Base-by-base conservation (phyloP, 805 yeast genomes). In the Myxozyma sirexii region DNA sequence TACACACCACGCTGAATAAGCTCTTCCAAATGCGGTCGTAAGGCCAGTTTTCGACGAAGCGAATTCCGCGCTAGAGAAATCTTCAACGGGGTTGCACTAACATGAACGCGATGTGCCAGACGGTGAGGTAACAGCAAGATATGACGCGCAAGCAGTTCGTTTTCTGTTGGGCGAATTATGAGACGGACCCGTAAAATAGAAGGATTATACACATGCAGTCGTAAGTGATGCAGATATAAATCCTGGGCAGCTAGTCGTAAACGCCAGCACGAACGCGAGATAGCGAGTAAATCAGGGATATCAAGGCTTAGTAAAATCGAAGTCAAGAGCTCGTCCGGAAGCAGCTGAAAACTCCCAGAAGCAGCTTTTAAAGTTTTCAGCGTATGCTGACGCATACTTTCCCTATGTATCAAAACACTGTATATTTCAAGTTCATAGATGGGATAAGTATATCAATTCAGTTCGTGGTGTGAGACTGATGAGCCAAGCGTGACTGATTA, bases 321-420 rank as follows among this genome's bases (percentile, higher is more conserved):
- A 27, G 63, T 24, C 65, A 67, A 62, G 15, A 70, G 52, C 59
- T 69, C 72, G 47, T 62, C 62, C 23, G 73, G 73, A 10, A 68
- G 41, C 29, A 8, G 35, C 21, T 38, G 42, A n/a, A 38, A 10
- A 17, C 33, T 29, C 10, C 33, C 33, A 10, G 10, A 29, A 6
- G 33, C n/a, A n/a, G n/a, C n/a, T n/a, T n/a, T n/a, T n/a, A n/a
- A n/a, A n/a, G n/a, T n/a, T n/a, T n/a, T n/a, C n/a, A n/a, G n/a
- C n/a, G n/a, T n/a, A n/a, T n/a, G n/a, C n/a, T n/a, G n/a, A n/a
- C n/a, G 33, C 33, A 29, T 29, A 7, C 33, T 29, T 29, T 29
- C 33, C 6, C 33, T 10, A 29, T 6, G 33, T 7, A 29, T 29
- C 10, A 29, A 6, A 29, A 29, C 10, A 29, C 33, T 7, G 33